These are phyloP conservation scores for Aspergillus neoniger DNA, from an alignment of 2,329 filamentous ascomycete species.

Conservation along the genomic window DNA sequence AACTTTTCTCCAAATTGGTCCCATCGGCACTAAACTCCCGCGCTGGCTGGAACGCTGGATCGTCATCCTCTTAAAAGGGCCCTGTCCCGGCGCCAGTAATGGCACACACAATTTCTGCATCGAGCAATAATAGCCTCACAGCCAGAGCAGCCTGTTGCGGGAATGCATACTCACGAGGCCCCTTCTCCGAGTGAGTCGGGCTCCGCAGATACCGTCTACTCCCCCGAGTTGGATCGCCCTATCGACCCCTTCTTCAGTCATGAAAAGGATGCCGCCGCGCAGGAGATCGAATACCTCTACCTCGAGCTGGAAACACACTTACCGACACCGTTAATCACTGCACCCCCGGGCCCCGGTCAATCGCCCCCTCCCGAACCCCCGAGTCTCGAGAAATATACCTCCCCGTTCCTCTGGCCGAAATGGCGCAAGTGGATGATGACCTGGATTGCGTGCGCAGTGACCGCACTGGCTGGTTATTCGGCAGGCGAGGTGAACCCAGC, in stretches of 20 bases:
- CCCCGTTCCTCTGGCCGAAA: slow-evolving; percentile 73
- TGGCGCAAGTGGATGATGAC: slow-evolving; percentile 71
- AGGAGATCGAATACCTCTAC: slow-evolving; percentile 58
- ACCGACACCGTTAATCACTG: slow-evolving; percentile 46
- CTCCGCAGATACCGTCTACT: neutral
- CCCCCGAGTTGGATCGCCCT: neutral
- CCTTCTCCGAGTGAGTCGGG: neutral
- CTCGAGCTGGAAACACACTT: slow-evolving; percentile 64
- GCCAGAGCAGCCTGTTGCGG: neutral
- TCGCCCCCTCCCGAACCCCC: slow-evolving; percentile 59
- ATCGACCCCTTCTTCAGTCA: neutral
- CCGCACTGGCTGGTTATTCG: slow-evolving; percentile 74
- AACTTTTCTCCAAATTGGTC: neutral
- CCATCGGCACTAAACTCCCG: neutral
- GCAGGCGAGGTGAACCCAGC: slow-evolving; percentile 79
- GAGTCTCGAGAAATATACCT: slow-evolving; percentile 65
- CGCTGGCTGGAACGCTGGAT: neutral
- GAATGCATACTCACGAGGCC: neutral
- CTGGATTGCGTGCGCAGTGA: slow-evolving; percentile 73
- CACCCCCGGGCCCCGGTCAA: slow-evolving; percentile 31
- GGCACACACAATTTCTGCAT: neutral
- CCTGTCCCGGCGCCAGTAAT: neutral
- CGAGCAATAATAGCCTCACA: neutral
- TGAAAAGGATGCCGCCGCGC: neutral
- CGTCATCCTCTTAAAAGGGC: neutral